Base-by-base conservation (phyloP, 257 asterid species). In the Nicotiana otophora region DNA sequence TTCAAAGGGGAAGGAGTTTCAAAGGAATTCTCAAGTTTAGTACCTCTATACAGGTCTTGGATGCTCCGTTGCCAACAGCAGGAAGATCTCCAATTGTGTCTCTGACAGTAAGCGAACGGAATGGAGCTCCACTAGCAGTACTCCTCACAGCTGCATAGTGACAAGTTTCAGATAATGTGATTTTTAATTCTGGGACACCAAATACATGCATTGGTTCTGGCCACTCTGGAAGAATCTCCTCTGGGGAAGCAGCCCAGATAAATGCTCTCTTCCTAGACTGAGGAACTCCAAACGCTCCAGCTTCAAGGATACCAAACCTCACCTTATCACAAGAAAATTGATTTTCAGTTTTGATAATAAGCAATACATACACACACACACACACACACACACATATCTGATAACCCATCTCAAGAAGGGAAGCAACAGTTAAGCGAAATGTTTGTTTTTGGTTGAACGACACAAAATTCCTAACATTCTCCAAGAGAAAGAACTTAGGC, bases 161-260 rank as follows among this genome's bases (percentile, higher is more conserved):
- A 67, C 82, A 46, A 74, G 88, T 90, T 78, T 83, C 87, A 4
- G 95, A 89, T 86, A 96, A 74, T 62, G 95, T 54, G 63, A 96
- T 92, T 88, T 87, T 96, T 81, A 96, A 69, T 75, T 96, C 95
- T 17, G 99, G 97, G 77, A 92, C 95, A 12, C 91, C 86, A 88
- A 96, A 96, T 42, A 96, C 99, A 81, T 96, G 97, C 97, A 96
- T 93, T 78, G 98, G 99, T 89, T 96, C 98, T 0, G 98, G 99
- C 99, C 99, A 96, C 39, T 94, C 98, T 0, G 99, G 98, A 83
- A 96, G 98, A 77, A 87, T 60, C 90, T 93, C 95, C 48, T 94
- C 95, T 33, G 98, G 98, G 75, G 98, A 89, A 23, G 99, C 98
- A 14, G 98, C 98, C 99, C 99, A 96, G 85, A 96, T 94, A 85